Evolutionary conservation across 441 rosid species (phyloP), one percentile per base, ranked within the genome.

Genomic region (Melastoma candidum): DNA sequence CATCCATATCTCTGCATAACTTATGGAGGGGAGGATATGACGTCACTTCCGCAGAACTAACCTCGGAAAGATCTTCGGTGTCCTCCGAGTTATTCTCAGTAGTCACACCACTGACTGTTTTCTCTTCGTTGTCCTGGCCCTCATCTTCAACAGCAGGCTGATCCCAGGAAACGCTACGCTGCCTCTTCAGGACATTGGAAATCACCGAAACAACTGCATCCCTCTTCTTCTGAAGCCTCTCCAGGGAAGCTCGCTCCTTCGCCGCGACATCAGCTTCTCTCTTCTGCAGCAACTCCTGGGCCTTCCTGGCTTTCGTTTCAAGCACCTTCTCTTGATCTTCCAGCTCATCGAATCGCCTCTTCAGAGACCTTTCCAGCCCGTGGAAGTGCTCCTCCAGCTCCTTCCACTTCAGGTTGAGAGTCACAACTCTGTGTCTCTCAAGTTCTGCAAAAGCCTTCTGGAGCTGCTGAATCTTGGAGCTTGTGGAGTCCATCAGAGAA

Each of bases 371-470:
- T 68, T 92, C 97, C 44, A 92, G 95, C 59, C 98, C 98, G 65
- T 88, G 92, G 64, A 88, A 92, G 78, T 92, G 97, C 56, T 78
- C 98, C 69, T 92, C 97, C 36, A 92, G 81, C 68, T 85, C 98
- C 74, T 88, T 82, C 98, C 98, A 92, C 64, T 86, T 92, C 67
- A 88, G 53, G 70, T 92, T 88, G 53, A 92, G 90, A 9, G 95
- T 79, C 51, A 92, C 71, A 2, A 92, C 95, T 59, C 86, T 82
- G 56, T 85, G 87, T 57, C 95, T 84, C 72, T 88, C 95, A 56
- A 92, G 98, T 71, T 92, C 97, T 69, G 97, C 87, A 74, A 92
- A 92, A 11, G 98, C 98, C 71, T 74, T 85, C 83, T 92, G 97
- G 72, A 93, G 98, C 72, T 88, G 97, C 56, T 88, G 88, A 59